phyloP scores from a whole-genome alignment of 176 grass and related monocot genomes.

The Triticum turgidum region DNA sequence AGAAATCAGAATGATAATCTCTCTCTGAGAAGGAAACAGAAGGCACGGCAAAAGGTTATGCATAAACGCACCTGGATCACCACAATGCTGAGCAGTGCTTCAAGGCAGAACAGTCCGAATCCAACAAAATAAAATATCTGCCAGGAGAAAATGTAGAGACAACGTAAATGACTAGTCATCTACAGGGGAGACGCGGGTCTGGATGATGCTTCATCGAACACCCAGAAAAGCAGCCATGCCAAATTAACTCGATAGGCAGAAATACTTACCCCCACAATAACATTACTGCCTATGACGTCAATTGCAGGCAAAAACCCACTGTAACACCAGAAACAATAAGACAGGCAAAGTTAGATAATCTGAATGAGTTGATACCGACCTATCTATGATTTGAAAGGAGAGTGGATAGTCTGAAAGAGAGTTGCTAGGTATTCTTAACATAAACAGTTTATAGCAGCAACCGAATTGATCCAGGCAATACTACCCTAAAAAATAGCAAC shows the following conservation, averaged over 20 bases:
- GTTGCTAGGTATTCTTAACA: neutral
- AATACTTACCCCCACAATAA: conserved; percentile 81
- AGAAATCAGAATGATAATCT: conserved; percentile 21
- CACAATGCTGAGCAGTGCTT: conserved; percentile 71
- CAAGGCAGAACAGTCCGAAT: conserved; percentile 87
- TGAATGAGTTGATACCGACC: neutral
- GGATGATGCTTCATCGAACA: neutral
- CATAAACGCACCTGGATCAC: conserved; percentile 77
- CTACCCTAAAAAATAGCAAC: neutral
- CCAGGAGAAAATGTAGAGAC: conserved; percentile 21
- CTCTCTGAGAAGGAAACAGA: neutral
- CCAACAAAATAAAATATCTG: conserved; percentile 98
- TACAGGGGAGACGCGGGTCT: neutral
- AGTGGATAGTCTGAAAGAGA: neutral
- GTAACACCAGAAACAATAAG: conserved; percentile 20
- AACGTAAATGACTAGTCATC: neutral
- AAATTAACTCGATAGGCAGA: neutral
- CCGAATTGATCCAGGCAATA: neutral
- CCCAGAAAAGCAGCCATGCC: neutral
- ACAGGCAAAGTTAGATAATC: conserved; percentile 1
- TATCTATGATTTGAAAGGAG: neutral
- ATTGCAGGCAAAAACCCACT: conserved; percentile 93
- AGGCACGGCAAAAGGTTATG: neutral
- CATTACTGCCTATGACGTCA: conserved; percentile 65
- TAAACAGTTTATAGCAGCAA: conserved; percentile 10